A percentile compares a stretch with the other conserved stretches of the same genome.
Conservation (phyloP, 768 basidiomycete genomes). For the Tricholoma sp. region DNA sequence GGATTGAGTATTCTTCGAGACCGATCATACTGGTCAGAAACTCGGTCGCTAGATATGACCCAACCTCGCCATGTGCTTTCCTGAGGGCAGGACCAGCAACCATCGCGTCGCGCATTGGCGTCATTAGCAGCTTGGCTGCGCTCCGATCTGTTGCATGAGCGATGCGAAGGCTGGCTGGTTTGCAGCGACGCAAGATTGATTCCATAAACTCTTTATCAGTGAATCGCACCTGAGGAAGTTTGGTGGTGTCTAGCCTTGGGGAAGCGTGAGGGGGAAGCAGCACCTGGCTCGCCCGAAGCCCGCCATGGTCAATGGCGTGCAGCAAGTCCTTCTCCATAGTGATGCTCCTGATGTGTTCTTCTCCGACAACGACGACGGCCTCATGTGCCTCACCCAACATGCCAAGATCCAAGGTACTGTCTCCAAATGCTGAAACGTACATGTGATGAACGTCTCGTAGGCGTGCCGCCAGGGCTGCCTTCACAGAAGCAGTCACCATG, state of each 20-base stretch:
- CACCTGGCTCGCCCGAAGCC: neutral
- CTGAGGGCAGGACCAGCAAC: neutral
- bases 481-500: neutral
- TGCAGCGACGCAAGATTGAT: neutral
- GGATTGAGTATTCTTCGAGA: neutral
- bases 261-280: neutral
- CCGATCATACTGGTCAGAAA: neutral
- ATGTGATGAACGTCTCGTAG: neutral
- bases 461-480: neutral
- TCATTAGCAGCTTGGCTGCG: neutral
- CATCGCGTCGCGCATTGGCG: neutral
- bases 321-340: constrained; percentile 1
- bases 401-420: neutral
- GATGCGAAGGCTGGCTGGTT: neutral
- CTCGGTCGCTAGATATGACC: neutral
- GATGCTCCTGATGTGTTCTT: neutral
- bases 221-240: neutral
- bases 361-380: neutral
- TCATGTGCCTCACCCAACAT: constrained; percentile 1
- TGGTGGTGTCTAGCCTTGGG: neutral
- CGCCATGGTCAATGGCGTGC: neutral
- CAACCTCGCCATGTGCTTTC: neutral
- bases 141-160: neutral
- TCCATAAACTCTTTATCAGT: neutral
- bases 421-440: neutral